Conservation (phyloP, 139 green algal species). For the Pycnococcus provasolii region DNA sequence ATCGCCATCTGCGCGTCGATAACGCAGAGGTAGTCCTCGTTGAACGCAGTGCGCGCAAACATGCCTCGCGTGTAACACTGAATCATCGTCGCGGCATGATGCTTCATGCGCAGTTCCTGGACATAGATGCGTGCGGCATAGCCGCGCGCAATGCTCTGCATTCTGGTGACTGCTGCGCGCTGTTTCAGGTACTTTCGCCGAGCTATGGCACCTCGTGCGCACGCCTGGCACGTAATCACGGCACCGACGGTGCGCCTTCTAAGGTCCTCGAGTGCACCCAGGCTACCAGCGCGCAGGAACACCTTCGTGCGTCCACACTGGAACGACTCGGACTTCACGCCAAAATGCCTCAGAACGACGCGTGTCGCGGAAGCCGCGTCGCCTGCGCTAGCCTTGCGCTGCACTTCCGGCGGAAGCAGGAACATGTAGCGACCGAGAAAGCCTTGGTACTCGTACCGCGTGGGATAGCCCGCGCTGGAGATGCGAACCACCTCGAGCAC, state of each 20-base stretch:
- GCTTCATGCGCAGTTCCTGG: background rate
- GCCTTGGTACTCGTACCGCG: constrained; percentile 8
- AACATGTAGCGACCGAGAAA: constrained; percentile 21
- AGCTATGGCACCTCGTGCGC: constrained; percentile 1
- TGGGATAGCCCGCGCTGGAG: constrained; percentile 19
- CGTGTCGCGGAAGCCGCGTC: constrained; percentile 26
- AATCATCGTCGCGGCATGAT: constrained; percentile 3
- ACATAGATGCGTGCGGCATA: background rate
- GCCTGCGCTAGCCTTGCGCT: background rate
- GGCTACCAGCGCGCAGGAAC: constrained; percentile 69
- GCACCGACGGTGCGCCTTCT: background rate
- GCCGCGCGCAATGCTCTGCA: constrained; percentile 4
- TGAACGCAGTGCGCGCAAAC: background rate
- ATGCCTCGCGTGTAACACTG: constrained; percentile 2
- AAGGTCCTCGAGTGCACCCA: constrained; percentile 53
- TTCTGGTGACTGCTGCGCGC: constrained; percentile 11
- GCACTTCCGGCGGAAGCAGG: constrained; percentile 3
- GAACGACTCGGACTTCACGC: constrained; percentile 44
- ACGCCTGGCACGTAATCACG: background rate
- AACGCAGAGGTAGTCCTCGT: background rate
- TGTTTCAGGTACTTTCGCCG: background rate
- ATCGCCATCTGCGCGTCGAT: constrained; percentile 9
- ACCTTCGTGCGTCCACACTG: constrained; percentile 62
- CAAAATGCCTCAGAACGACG: constrained; percentile 51
- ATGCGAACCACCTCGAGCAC: constrained; percentile 30